phyloP scores from a whole-genome alignment of 257 asterid genomes.

The Eucommia ulmoides region DNA sequence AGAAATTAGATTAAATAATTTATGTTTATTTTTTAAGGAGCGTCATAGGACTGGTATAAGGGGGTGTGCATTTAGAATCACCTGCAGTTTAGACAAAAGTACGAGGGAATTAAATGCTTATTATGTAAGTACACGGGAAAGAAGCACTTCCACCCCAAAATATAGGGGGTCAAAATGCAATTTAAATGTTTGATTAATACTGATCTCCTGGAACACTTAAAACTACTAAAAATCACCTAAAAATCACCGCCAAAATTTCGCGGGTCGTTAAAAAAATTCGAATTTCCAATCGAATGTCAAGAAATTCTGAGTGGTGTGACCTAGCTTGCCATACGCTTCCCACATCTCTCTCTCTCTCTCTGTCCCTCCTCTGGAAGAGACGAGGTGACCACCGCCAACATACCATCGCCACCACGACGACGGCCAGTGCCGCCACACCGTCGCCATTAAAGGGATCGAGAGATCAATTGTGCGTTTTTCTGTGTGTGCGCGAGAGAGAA shows the following conservation, averaged over 20 bases:
- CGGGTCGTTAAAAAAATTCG: slow-evolving; percentile 25
- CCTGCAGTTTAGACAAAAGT: background rate
- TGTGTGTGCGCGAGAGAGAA: no score
- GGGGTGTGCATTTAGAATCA: background rate
- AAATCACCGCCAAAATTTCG: slow-evolving; percentile 51
- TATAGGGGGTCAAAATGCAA: background rate
- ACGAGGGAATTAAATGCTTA: background rate
- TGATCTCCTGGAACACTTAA: background rate
- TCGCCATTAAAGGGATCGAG: background rate
- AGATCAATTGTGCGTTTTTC: background rate
- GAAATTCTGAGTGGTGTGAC: background rate
- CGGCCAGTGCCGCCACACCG: no score
- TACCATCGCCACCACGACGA: no score
- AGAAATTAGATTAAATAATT: no score
- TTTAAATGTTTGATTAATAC: background rate
- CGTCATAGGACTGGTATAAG: no score
- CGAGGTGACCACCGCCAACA: no score
- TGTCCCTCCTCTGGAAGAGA: slow-evolving; percentile 1
- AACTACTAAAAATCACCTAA: background rate
- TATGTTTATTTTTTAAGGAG: no score
- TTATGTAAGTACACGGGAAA: background rate
- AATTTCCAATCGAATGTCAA: slow-evolving; percentile 9
- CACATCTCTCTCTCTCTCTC: slow-evolving; percentile 1
- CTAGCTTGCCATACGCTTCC: slow-evolving; percentile 7
- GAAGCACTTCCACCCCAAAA: background rate